phyloP scores from a whole-genome alignment of 2,329 filamentous ascomycete species.

The Botrytis byssoidea region DNA sequence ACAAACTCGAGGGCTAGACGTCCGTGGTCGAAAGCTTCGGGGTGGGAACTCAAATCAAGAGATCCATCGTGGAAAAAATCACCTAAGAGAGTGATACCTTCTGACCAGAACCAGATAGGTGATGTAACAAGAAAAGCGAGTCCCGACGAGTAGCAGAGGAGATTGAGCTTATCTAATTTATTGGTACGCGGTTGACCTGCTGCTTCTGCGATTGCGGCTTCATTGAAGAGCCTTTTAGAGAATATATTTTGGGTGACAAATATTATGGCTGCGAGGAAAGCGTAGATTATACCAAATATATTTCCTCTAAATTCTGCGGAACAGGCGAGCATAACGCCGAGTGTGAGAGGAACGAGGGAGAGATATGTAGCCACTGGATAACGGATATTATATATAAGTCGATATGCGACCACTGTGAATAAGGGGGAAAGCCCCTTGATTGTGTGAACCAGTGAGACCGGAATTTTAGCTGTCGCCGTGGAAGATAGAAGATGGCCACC shows the following conservation, averaged over 20 bases:
- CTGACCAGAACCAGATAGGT: constrained; percentile 91
- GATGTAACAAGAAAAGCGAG: constrained; percentile 84
- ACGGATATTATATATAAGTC: constrained; percentile 81
- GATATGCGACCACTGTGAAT: constrained; percentile 92
- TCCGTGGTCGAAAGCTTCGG: constrained; percentile 69
- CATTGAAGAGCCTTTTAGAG: constrained; percentile 96
- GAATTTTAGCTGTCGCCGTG: constrained; percentile 89
- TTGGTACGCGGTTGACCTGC: constrained; percentile 65
- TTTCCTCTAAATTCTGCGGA: constrained; percentile 89
- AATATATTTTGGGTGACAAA: constrained; percentile 99
- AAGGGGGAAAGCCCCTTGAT: constrained; percentile 96
- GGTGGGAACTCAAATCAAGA: constrained; percentile 59
- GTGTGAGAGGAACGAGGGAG: constrained; percentile 83
- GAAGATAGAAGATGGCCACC: constrained; percentile 91
- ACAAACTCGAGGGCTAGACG: constrained; percentile 79
- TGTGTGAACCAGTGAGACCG: constrained; percentile 94
- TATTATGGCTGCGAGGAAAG: constrained; percentile 84
- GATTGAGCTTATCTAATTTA: constrained; percentile 94
- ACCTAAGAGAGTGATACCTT: constrained; percentile 73
- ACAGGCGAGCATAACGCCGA: constrained; percentile 95
- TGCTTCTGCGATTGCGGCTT: constrained; percentile 79
- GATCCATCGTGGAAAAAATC: constrained; percentile 82
- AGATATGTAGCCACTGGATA: constrained; percentile 87
- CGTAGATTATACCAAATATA: constrained; percentile 84
- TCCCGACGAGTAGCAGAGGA: constrained; percentile 95